phyloP scores from a whole-genome alignment of 306 rosid species.

The Bauhinia variegata region DNA sequence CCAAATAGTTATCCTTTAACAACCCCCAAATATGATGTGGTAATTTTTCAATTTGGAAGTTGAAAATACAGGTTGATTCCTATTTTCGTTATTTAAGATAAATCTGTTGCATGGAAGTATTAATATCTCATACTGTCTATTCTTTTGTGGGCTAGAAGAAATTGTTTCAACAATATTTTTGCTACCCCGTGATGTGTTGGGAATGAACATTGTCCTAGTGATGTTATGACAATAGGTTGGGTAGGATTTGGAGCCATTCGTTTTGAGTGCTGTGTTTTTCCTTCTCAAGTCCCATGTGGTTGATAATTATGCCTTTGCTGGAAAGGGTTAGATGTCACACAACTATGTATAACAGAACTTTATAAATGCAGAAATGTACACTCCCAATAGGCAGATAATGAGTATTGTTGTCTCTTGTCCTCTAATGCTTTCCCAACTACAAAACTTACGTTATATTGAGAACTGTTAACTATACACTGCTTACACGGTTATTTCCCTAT shows the following conservation, averaged over 20 bases:
- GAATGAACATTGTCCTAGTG: not conserved
- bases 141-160: not conserved
- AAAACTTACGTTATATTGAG: constrained; percentile 1
- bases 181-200: not conserved
- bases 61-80: no score
- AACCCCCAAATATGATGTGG: no score
- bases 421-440: not conserved
- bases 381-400: not conserved
- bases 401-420: not conserved
- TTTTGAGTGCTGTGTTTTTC: not conserved
- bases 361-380: not conserved
- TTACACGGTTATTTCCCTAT: not conserved
- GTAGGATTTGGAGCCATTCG: no score
- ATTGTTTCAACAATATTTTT: not conserved
- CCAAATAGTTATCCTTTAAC: no score
- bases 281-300: not conserved
- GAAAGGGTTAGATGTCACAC: not conserved
- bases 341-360: not conserved
- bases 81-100: no score
- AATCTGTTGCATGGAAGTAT: not conserved
- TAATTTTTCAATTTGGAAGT: no score
- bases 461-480: not conserved
- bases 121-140: not conserved
- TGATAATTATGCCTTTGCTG: not conserved
- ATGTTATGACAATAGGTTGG: no score